A percentile compares a stretch with the other conserved stretches of the same genome.
phyloP scores from a whole-genome alignment of 2,329 filamentous ascomycete genomes.

The Cladophialophora chaetospira region DNA sequence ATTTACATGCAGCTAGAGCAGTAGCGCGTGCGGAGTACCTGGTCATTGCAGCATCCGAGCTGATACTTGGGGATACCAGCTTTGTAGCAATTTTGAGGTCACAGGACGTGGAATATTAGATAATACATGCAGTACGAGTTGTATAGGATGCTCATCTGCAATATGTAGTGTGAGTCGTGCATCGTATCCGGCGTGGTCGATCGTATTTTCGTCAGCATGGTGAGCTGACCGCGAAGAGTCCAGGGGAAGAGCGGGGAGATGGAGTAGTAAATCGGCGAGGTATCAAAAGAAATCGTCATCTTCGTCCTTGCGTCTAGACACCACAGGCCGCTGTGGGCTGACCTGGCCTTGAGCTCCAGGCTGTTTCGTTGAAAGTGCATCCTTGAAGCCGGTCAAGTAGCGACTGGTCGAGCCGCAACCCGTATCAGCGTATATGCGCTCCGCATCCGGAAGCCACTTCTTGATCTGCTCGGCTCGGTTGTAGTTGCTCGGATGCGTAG shows the following conservation, averaged over 20 bases:
- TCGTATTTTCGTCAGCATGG: neutral
- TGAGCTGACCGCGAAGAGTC: neutral
- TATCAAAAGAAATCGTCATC: conserved; percentile 23
- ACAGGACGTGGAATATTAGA: no score
- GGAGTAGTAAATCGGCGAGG: no score
- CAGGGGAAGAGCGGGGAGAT: neutral
- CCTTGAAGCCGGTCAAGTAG: conserved; percentile 20
- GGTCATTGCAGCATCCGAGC: no score
- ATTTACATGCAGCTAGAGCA: neutral
- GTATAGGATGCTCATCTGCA: neutral
- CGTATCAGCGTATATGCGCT: conserved; percentile 42
- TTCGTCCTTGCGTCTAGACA: conserved; percentile 10
- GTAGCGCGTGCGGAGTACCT: conserved; percentile 8
- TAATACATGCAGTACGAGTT: neutral
- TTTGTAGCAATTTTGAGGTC: no score
- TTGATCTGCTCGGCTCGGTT: conserved; percentile 59
- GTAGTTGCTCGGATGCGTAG: conserved; percentile 60
- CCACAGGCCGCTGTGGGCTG: conserved; percentile 3
- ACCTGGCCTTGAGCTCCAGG: neutral
- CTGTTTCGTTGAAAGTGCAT: conserved; percentile 10
- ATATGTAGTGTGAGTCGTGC: no score
- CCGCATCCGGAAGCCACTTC: conserved; percentile 50
- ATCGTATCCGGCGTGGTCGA: neutral
- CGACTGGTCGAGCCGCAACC: conserved; percentile 39
- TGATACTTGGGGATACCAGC: no score